Evolutionary conservation across 139 green algal species (phyloP).

Genomic region (Coelastrella sp.): DNA sequence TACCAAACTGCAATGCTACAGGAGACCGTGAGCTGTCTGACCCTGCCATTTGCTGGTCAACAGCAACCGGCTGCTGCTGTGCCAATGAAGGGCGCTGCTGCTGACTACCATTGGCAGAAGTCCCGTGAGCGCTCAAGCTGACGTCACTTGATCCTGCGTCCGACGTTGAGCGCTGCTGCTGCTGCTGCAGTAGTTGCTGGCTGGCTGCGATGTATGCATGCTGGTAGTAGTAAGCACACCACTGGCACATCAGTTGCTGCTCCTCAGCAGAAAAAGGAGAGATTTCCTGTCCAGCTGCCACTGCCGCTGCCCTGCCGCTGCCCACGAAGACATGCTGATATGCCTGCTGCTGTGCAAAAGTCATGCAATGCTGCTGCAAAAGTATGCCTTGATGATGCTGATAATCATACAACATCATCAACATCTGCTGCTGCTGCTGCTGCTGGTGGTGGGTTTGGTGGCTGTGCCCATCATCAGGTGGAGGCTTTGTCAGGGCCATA

Average conservation of each 20-base stretch:
- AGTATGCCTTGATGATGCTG: conserved; percentile 20
- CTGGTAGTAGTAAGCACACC: conserved; percentile 31
- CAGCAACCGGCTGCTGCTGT: conserved; percentile 14
- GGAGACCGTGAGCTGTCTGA: not conserved
- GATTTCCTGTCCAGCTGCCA: not conserved
- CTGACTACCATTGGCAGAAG: not conserved
- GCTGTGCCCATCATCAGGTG: not conserved
- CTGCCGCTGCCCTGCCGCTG: conserved; percentile 10
- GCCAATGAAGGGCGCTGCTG: not conserved
- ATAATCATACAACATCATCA: too few species aligned
- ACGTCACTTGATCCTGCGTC: not conserved
- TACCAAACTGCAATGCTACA: conserved; percentile 25
- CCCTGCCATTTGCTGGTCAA: too few species aligned
- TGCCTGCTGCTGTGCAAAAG: not conserved
- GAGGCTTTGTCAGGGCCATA: too few species aligned
- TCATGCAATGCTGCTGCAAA: conserved; percentile 15
- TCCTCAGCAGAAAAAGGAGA: not conserved
- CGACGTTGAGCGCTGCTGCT: not conserved
- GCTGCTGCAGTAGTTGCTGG: conserved; percentile 4
- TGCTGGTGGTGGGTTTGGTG: not conserved
- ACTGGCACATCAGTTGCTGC: conserved; percentile 11
- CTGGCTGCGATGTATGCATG: conserved; percentile 7
- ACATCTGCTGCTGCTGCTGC: not conserved
- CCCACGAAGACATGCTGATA: not conserved
- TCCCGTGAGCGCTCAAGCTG: conserved; percentile 23